These are phyloP conservation scores for Blastosporella zonata DNA, from an alignment of 1,284 basidiomycete species.

Conservation along the genomic window DNA sequence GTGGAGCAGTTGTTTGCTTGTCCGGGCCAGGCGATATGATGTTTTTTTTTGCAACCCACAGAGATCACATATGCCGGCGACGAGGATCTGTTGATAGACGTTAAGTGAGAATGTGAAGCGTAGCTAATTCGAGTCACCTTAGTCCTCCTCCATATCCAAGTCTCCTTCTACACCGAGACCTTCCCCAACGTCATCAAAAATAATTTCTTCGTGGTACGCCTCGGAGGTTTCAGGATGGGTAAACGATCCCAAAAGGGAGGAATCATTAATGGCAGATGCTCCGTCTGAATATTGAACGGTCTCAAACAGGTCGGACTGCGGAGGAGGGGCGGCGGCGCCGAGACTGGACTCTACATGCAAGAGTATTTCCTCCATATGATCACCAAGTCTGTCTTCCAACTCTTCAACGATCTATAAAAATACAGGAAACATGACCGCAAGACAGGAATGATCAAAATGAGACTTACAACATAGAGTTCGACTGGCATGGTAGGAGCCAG, in stretches of 20 bases:
- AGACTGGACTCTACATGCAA: slow-evolving; percentile 55
- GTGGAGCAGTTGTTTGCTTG: too few relatives aligned
- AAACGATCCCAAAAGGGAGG: slow-evolving; percentile 25
- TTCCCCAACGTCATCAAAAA: slow-evolving; percentile 66
- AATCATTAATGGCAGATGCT: slow-evolving; percentile 22
- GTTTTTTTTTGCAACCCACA: too few relatives aligned
- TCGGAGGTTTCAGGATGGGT: slow-evolving; percentile 27
- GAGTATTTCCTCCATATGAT: slow-evolving; percentile 71
- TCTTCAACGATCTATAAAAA: slow-evolving; percentile 80
- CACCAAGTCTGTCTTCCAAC: slow-evolving; percentile 76
- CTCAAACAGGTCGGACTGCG: background rate
- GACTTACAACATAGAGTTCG: slow-evolving; percentile 85
- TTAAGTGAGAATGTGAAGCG: too few relatives aligned
- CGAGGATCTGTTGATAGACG: background rate
- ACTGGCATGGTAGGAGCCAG: slow-evolving; percentile 80
- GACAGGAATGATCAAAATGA: background rate
- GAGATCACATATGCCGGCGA: too few relatives aligned
- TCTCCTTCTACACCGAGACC: slow-evolving; percentile 70
- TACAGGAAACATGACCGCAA: background rate
- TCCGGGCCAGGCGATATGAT: too few relatives aligned
- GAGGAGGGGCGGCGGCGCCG: slow-evolving; percentile 19
- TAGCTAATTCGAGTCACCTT: too few relatives aligned
- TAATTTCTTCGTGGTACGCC: slow-evolving; percentile 33
- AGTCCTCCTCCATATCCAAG: slow-evolving; percentile 69
- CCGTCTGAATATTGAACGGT: slow-evolving; percentile 9